Evolutionary conservation across 306 rosid genomes (phyloP).

Genomic region (Rubus idaeus): DNA sequence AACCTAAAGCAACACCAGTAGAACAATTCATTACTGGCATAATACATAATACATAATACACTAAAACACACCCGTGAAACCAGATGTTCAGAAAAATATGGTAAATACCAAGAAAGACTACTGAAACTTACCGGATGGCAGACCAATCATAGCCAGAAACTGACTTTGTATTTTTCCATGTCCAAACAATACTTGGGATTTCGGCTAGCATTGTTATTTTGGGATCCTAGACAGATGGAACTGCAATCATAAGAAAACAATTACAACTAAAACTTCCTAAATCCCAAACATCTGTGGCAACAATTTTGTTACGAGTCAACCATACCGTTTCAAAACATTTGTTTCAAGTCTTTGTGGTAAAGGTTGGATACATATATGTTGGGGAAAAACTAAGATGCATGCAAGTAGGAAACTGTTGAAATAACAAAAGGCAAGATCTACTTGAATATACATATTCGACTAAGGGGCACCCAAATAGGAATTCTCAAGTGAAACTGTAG

Average conservation of each 20-base stretch:
- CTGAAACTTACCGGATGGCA: constrained; percentile 54
- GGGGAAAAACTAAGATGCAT: not conserved
- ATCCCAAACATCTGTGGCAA: not conserved
- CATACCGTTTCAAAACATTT: not conserved
- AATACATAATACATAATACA: constrained; percentile 2
- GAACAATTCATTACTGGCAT: not conserved
- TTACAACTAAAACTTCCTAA: not conserved
- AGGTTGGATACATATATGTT: not conserved
- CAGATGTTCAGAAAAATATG: constrained; percentile 12
- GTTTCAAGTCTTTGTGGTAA: constrained; percentile 1
- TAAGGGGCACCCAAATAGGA: no score
- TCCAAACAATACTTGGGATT: constrained; percentile 86
- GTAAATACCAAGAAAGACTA: constrained; percentile 8
- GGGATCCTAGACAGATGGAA: constrained; percentile 44
- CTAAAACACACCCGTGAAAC: constrained; percentile 23
- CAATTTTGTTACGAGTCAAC: not conserved
- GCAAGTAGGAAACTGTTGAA: not conserved
- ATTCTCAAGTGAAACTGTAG: no score
- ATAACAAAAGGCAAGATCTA: not conserved
- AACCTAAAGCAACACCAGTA: not conserved
- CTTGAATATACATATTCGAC: not conserved
- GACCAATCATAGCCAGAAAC: constrained; percentile 84
- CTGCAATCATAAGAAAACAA: not conserved
- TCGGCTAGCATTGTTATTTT: constrained; percentile 96
- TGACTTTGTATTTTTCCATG: constrained; percentile 78